Evolutionary conservation across 2,329 filamentous ascomycete genomes (phyloP).

Genomic region (Aspergillus bombycis): DNA sequence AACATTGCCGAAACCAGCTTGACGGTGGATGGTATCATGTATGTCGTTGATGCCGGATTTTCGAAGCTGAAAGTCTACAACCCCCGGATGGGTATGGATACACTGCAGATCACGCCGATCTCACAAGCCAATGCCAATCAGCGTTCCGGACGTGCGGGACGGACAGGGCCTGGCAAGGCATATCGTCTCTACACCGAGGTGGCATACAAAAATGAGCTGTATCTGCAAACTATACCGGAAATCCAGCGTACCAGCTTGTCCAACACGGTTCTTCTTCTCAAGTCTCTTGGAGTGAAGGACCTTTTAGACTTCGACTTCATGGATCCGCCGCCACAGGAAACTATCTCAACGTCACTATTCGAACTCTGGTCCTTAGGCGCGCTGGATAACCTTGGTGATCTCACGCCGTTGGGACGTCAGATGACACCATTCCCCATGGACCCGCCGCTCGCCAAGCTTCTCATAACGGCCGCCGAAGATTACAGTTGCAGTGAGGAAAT

Average conservation of each 20-base stretch:
- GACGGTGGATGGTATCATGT: constrained; percentile 99
- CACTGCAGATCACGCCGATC: constrained; percentile 94
- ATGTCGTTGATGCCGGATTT: constrained; percentile 94
- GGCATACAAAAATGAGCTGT: constrained; percentile 93
- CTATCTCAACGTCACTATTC: constrained; percentile 94
- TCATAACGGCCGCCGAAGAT: constrained; percentile 86
- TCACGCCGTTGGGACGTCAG: constrained; percentile 81
- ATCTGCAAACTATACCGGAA: constrained; percentile 94
- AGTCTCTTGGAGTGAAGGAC: constrained; percentile 91
- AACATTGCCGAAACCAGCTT: constrained; percentile 98
- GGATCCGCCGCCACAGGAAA: constrained; percentile 97
- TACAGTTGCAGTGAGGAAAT: constrained; percentile 97
- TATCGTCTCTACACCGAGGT: constrained; percentile 93
- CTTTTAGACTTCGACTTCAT: constrained; percentile 98
- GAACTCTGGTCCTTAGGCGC: constrained; percentile 96
- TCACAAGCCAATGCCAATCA: constrained; percentile 96
- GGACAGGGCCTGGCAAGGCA: constrained; percentile 92
- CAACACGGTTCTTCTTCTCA: constrained; percentile 91
- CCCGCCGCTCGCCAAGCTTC: constrained; percentile 87
- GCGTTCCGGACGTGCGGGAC: constrained; percentile 86
- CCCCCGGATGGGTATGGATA: constrained; percentile 98
- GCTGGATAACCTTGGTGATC: constrained; percentile 87
- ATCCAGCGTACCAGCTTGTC: constrained; percentile 95
- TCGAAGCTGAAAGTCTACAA: constrained; percentile 99
- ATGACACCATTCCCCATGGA: constrained; percentile 99